Percentiles rank a stretch among this genome's conserved stretches.
Evolutionary conservation across 148 eudicot genomes (phyloP).

Genomic region (Vaccinium vitisidaea): DNA sequence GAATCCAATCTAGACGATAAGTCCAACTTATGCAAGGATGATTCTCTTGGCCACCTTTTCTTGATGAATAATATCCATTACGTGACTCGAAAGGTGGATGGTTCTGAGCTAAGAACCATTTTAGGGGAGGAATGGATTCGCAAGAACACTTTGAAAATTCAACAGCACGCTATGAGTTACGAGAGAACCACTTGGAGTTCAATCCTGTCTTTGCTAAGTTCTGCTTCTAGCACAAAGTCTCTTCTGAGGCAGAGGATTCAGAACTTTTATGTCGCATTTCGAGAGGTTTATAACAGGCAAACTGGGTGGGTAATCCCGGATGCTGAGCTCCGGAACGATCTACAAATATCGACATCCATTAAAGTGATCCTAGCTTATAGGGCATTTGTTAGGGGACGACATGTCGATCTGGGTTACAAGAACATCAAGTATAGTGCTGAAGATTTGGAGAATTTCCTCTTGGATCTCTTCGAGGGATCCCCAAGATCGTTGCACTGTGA

Average conservation of each 20-base stretch:
- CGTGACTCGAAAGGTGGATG: no score
- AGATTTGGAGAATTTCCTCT: slow-evolving; percentile 54
- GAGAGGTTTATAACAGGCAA: slow-evolving; percentile 75
- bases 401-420: slow-evolving; percentile 55
- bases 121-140: no score
- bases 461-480: slow-evolving; percentile 74
- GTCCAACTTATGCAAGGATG: no score
- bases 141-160: slow-evolving; percentile 60
- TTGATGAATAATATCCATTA: no score
- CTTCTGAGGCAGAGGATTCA: slow-evolving; percentile 40
- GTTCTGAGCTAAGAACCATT: no score
- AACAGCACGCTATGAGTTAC: slow-evolving; percentile 25
- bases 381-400: slow-evolving; percentile 60
- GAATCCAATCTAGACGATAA: no score
- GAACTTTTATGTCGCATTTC: slow-evolving; percentile 33
- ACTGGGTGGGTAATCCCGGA: slow-evolving; percentile 67
- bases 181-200: no score
- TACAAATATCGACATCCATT: slow-evolving; percentile 67
- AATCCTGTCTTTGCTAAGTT: slow-evolving; percentile 58
- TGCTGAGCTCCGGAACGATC: slow-evolving; percentile 60
- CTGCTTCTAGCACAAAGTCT: slow-evolving; percentile 47
- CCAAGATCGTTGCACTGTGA: slow-evolving; percentile 52
- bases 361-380: slow-evolving; percentile 80
- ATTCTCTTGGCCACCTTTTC: no score
- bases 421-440: slow-evolving; percentile 73